Base-by-base conservation (phyloP, 345 rosid genomes). In the Cardiospermum halicacabum region DNA sequence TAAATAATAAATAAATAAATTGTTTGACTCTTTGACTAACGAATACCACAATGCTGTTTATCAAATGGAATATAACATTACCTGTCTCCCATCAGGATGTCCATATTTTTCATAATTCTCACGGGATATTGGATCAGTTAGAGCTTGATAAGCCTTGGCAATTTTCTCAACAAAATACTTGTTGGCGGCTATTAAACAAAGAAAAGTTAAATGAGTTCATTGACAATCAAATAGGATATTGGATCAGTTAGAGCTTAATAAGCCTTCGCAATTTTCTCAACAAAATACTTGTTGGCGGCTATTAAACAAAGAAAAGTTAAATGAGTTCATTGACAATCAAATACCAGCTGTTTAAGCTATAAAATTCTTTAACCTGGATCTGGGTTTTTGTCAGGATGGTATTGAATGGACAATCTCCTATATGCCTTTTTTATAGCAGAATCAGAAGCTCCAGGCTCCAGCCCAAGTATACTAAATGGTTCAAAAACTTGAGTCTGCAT, bases 311-410 rank as follows among this genome's bases (percentile, higher is more conserved):
- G 69, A 40, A 58, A 31, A 12, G 39, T n/a, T n/a, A 30, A 65
- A 62, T 10, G 43, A 55, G 60, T 11, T 49, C 42, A 74, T 51
- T 62, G 45, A 24, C 34, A 22, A 2, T 58, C 36, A 69, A 50
- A 62, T 12, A n/a, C 57, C 39, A 16, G 32, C 61, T 4, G 34
- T 58, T 65, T 21, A 58, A 65, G 27, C n/a, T n/a, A 51, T 62
- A 25, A 76, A 76, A 58, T 69, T 68, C 62, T 57, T 70, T 60
- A 78, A 91, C 99, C 96, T 91, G 98, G 99, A 80, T 95, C 94
- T 19, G 99, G 99, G 77, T 95, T 95, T 85, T 95, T 95, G 74
- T 95, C 99, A 62, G 97, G 99, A 86, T 95, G 99, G 75, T 89
- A 95, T 53, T 72, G 86, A 70, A 95, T 78, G 16, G 99, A 89